Base-by-base conservation (phyloP, 2,329 filamentous ascomycete species). In the Colletotrichum limetticola region DNA sequence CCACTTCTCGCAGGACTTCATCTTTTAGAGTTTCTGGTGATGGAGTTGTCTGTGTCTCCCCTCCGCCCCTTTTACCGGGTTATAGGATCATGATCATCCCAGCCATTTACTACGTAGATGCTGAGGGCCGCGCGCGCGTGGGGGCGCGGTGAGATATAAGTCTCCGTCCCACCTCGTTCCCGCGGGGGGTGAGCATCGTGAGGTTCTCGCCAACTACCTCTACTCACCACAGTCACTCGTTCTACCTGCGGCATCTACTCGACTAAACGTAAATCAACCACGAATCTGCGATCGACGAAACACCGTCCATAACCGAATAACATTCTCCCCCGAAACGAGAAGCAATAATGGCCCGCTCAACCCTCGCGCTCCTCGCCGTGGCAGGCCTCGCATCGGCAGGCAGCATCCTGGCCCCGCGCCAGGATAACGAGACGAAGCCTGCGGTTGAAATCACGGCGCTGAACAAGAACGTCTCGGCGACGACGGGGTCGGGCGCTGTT, bases 391-490 rank as follows among this genome's bases (percentile, higher is more conserved):
- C 60, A 1, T 65, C 71, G 14, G 66, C 66, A 19, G 24, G 55
- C 19, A 49, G 42, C 1, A 3, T 35, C 4, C 11, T 60, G 2
- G 2, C 55, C 6, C 49, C 58, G 59, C 70, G 65, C 2, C 53
- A 56, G 37, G 28, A 37, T 26, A 30, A 56, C 9, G 9, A 49
- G 4, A 28, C 30, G 5, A 46, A 56, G 5, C 3, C 46, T 1
- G 60, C 35, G 4, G 66, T 72, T 19, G 66, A 72, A 9, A 72
- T 72, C 19, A 70, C 66, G 60, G 49, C 56, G 49, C 56, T 72
- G 56, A 70, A n/a, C 60, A 65, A 70, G 60, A 72, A 70, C 59
- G 71, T 72, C 5, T 30, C 66, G 3, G 60, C 66, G 11, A 66
- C 71, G 16, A 28, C 55, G 4, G 66, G 71, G 5, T 61, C 66